Percentiles rank a stretch among this genome's conserved stretches.
phyloP scores from a whole-genome alignment of 257 asterid genomes.

The Solanum bulbocastanum region DNA sequence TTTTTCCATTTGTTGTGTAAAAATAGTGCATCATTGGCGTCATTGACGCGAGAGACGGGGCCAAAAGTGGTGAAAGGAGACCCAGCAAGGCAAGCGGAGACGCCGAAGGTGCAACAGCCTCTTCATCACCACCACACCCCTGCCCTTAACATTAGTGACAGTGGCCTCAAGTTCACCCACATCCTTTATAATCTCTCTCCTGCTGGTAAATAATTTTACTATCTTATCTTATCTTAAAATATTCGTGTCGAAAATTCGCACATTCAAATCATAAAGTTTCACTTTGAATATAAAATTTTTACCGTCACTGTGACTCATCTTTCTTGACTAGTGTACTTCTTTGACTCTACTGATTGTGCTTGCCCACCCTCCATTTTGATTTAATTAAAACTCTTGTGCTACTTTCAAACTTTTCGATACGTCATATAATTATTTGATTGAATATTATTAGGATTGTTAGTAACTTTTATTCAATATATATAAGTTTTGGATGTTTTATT shows the following conservation, averaged over 20 bases:
- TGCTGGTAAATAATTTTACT: slow-evolving; percentile 38
- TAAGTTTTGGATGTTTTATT: not conserved
- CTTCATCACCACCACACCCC: slow-evolving; percentile 37
- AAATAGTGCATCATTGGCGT: slow-evolving; percentile 77
- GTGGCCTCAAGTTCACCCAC: slow-evolving; percentile 83
- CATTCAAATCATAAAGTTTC: not conserved
- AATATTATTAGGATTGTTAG: not conserved
- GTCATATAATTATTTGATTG: not conserved
- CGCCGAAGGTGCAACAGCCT: slow-evolving; percentile 36
- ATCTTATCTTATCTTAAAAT: not conserved
- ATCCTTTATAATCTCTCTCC: slow-evolving; percentile 90
- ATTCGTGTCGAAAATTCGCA: not conserved
- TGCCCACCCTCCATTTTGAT: not conserved
- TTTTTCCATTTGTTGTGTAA: no score
- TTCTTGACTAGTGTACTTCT: not conserved
- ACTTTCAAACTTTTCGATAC: not conserved
- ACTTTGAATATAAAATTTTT: not conserved
- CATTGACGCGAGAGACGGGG: slow-evolving; percentile 80
- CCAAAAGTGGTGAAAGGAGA: slow-evolving; percentile 92
- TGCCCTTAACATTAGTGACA: slow-evolving; percentile 41
- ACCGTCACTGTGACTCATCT: not conserved
- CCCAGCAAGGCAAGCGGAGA: slow-evolving; percentile 50
- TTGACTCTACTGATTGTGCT: not conserved
- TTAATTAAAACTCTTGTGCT: not conserved
- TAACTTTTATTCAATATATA: not conserved